Evolutionary conservation across 1,284 basidiomycete species (phyloP), one percentile per base, ranked within the genome.

Genomic region (Takashimella koratensis): DNA sequence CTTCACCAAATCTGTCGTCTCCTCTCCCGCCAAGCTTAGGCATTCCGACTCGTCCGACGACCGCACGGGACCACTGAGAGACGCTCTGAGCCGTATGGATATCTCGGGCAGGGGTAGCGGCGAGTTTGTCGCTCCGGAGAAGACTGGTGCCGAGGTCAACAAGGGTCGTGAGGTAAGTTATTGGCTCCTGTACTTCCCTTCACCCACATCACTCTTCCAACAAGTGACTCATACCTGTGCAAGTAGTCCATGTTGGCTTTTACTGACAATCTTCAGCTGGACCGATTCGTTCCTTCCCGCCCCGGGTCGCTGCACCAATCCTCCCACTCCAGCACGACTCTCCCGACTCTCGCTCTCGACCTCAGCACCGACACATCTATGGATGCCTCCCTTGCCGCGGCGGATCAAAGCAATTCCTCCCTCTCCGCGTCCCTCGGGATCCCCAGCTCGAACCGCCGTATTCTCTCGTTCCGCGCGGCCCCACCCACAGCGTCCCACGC

Each of bases 241-340:
- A n/a, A n/a, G n/a, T n/a, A n/a, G n/a, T n/a, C n/a, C n/a, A n/a
- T n/a, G n/a, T n/a, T n/a, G n/a, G n/a, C n/a, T n/a, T n/a, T n/a
- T n/a, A n/a, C n/a, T n/a, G n/a, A n/a, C n/a, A n/a, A n/a, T n/a
- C n/a, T n/a, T 30, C 46, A 76, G 68, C 65, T 74, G 22, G 75
- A 76, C 53, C 67, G 75, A 22, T 76, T 76, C 48, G 74, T 76
- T 4, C 75, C 75, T 4, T 71, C 71, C 16, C 64, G 75, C 25
- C 63, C 68, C 5, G 43, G 59, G 1, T 70, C 70, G 0, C 46
- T 66, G 4, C 59, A 58, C 43, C 62, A 68, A 45, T 65, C 60
- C 2, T 62, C 62, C 12, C 58, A 62, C 26, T 63, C 65, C 8
- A 62, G 58, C 20, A 58, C 51, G 2, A 67, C 60, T 12, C 51